These are phyloP conservation scores for Penicillium thymicola DNA, from an alignment of 2,329 filamentous ascomycete species.

Conservation along the genomic window DNA sequence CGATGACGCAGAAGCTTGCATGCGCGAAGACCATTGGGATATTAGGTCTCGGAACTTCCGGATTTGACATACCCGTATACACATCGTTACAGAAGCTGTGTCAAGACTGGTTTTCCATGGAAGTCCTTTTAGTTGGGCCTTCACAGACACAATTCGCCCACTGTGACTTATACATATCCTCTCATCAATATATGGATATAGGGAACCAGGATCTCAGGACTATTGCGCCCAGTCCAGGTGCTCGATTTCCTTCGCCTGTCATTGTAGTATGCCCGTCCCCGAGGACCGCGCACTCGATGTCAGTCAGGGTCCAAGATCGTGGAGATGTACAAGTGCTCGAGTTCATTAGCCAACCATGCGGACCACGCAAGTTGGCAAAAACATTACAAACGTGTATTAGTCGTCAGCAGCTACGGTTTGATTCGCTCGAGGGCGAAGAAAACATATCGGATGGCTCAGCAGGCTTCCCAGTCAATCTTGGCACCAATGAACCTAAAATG, in stretches of 20 bases:
- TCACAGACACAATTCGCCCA: neutral
- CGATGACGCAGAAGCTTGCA: neutral
- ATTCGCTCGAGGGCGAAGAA: neutral
- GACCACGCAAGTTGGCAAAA: constrained; percentile 31
- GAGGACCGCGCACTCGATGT: constrained; percentile 19
- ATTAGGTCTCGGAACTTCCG: constrained; percentile 14
- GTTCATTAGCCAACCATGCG: constrained; percentile 33
- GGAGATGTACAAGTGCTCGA: constrained; percentile 21
- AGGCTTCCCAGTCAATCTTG: neutral
- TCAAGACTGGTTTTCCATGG: constrained; percentile 17
- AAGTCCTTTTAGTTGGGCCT: constrained; percentile 1
- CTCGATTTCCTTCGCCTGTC: constrained; percentile 14
- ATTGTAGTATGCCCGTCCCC: constrained; percentile 27
- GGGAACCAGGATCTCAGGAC: constrained; percentile 5
- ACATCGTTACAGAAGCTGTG: constrained; percentile 20
- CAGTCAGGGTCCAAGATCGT: neutral
- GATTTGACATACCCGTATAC: constrained; percentile 9
- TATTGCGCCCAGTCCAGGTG: neutral
- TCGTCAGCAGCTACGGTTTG: constrained; percentile 4
- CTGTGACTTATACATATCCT: constrained; percentile 24
- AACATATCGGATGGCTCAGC: neutral
- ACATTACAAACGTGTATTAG: constrained; percentile 19
- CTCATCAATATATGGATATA: constrained; percentile 16
- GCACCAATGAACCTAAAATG: neutral
- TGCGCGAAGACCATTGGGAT: constrained; percentile 19